Conservation (phyloP, 164 flowering plant species). For the Aristolochia californica region DNA sequence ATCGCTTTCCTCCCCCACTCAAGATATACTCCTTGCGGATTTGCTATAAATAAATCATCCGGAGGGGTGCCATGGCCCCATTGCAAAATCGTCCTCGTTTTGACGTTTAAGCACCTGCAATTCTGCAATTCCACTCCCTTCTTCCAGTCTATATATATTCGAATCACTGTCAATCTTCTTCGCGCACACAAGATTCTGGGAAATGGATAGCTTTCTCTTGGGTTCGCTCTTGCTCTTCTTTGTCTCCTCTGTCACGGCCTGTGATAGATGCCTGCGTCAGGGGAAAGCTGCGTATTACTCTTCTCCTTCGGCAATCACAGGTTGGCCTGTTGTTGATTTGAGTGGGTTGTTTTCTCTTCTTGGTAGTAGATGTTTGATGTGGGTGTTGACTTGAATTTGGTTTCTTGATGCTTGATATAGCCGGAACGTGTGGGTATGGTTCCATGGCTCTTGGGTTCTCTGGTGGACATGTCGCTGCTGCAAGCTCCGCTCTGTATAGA, state of each 20-base stretch:
- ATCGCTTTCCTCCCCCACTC: constrained; percentile 7
- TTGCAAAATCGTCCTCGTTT: too few species aligned
- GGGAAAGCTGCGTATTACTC: constrained; percentile 55
- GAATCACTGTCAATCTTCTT: not conserved
- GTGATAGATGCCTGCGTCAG: constrained; percentile 74
- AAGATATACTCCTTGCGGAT: not conserved
- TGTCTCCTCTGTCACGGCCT: constrained; percentile 43
- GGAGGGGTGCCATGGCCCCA: too few species aligned
- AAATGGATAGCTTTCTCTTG: constrained; percentile 27
- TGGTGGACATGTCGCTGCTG: constrained; percentile 63
- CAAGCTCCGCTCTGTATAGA: constrained; percentile 47
- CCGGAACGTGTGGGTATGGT: constrained; percentile 92
- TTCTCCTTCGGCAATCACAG: constrained; percentile 35
- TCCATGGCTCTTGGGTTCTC: constrained; percentile 49
- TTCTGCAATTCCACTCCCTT: constrained; percentile 9
- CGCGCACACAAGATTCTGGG: not conserved
- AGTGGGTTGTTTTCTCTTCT: not conserved
- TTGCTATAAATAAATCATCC: too few species aligned
- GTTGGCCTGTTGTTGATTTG: constrained; percentile 11
- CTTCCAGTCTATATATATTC: not conserved
- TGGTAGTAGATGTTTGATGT: too few species aligned
- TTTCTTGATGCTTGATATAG: constrained; percentile 22
- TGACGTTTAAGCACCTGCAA: constrained; percentile 8
- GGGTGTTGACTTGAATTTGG: not conserved
- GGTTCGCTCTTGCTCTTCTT: constrained; percentile 25